These are phyloP conservation scores for Kuraishia borneana DNA, from an alignment of 805 yeast species.

Conservation along the genomic window DNA sequence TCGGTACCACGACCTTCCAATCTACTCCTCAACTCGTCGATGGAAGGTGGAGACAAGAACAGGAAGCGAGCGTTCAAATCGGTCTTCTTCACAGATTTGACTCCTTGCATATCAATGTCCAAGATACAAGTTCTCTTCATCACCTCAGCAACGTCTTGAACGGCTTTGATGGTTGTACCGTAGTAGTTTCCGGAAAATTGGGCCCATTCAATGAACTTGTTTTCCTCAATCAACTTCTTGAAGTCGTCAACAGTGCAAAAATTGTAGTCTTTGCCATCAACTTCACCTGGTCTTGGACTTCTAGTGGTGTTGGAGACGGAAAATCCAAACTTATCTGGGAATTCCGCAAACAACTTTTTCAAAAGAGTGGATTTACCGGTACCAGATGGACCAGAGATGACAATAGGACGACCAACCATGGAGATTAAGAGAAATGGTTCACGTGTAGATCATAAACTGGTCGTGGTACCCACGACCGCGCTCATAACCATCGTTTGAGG, in stretches of 20 bases:
- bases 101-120: conserved; percentile 99
- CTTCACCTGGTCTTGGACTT: conserved; percentile 84
- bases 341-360: conserved; percentile 83
- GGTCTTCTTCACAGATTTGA: conserved; percentile 77
- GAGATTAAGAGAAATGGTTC: no score
- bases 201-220: conserved; percentile 93
- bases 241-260: conserved; percentile 74
- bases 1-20: conserved; percentile 91
- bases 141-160: conserved; percentile 52
- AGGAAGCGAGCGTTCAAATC: conserved; percentile 75
- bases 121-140: conserved; percentile 73
- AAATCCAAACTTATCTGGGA: conserved; percentile 84
- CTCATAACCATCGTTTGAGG: no score
- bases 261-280: conserved; percentile 81
- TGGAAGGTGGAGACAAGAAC: conserved; percentile 87
- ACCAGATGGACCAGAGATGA: conserved; percentile 94
- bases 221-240: conserved; percentile 59
- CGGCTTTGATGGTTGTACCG: conserved; percentile 87
- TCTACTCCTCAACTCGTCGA: conserved; percentile 66
- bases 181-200: conserved; percentile 96
- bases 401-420: conserved; percentile 61
- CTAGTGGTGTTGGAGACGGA: conserved; percentile 93
- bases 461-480: no score
- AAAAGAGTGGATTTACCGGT: conserved; percentile 93
- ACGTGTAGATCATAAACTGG: no score